Conservation (phyloP, 139 green algal genomes). For the Closterium sp. region DNA sequence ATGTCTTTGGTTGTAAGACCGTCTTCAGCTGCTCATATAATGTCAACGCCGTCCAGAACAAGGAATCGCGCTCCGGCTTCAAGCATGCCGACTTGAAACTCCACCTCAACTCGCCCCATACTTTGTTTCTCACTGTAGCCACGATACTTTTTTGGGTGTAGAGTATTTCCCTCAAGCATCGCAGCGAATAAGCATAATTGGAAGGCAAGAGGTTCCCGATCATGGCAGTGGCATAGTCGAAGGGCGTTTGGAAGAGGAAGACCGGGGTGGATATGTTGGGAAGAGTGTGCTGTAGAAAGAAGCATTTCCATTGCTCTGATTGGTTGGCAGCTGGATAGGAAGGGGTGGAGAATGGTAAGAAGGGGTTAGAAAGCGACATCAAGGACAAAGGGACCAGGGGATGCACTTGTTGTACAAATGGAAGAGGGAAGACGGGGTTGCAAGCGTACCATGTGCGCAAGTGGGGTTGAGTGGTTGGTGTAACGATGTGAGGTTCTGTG, state of each 20-base stretch:
- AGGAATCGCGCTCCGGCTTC: neutral
- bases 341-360: neutral
- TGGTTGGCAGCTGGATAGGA: neutral
- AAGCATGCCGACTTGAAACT: no score
- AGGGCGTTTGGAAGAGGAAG: neutral
- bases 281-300: neutral
- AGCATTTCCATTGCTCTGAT: neutral
- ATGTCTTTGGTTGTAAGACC: no score
- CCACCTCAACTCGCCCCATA: no score
- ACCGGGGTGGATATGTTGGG: neutral
- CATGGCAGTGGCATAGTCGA: neutral
- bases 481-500: neutral
- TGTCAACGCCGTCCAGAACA: neutral
- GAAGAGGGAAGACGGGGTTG: no score
- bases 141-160: neutral
- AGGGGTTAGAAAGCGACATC: no score
- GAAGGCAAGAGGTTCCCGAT: neutral
- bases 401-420: no score
- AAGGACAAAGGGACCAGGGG: no score
- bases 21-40: neutral
- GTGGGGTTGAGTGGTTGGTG: neutral
- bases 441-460: neutral
- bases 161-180: neutral
- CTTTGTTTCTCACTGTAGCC: no score
- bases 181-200: neutral